Base-by-base conservation (phyloP, 257 asterid genomes). In the Leptodermis oblonga region DNA sequence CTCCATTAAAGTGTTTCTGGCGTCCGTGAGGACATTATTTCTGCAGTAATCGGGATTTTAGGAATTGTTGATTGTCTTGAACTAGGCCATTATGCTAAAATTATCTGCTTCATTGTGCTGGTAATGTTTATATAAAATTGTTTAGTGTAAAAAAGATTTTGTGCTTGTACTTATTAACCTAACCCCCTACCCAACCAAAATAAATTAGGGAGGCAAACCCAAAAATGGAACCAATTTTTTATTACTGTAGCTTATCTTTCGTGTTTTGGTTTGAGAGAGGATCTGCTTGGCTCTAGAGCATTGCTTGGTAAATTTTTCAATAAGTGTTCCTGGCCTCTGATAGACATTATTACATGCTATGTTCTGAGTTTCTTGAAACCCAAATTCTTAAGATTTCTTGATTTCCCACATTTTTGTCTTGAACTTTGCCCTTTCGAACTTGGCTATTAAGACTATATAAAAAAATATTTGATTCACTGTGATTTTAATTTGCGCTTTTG, bases 401-500 rank as follows among this genome's bases (percentile, higher is more conserved):
- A 15, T 34, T 46, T 20, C 36, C 34, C 45, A 17, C 45, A 17
- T 33, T 17, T 18, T 17, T 18, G 31, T 66, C 22, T 67, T 67
- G 33, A 25, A 48, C 18, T 10, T 48, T 30, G 20, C 2, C 23
- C 17, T 59, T 59, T 11, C 46, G 43, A 28, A 46, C 31, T 48
- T 66, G 67, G 70, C 30, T 52, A 33, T 30, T 10, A 67, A 12
- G 6, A n/a, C 33, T 4, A 37, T 23, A 7, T 62, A 45, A 37
- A 14, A 39, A 62, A 37, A 39, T 46, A 61, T 34, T 26, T 5
- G 20, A n/a, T 65, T 31, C 55, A 51, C 34, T 48, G 14, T 18
- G 26, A 18, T 67, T 64, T 68, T 68, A 14, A 58, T 52, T 46
- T 49, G n/a, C n/a, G n/a, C n/a, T 73, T 62, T 37, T 61, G 64